Conservation (phyloP, 495 filamentous ascomycete species). For the Neurospora cerealis region DNA sequence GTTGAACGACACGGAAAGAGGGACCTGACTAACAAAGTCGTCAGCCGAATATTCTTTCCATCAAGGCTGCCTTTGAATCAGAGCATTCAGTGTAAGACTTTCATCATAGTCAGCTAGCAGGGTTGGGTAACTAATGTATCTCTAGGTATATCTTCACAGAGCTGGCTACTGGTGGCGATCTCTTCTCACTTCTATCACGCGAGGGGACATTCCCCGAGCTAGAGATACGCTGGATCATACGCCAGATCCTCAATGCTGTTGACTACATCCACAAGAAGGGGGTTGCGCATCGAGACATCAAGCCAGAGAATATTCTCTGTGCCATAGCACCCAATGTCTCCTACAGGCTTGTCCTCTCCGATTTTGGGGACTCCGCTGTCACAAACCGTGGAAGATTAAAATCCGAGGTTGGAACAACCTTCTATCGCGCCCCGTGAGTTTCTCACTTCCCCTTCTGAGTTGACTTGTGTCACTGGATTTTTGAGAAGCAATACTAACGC, state of each 20-base stretch:
- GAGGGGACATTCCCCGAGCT: constrained; percentile 48
- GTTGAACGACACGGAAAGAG: background rate
- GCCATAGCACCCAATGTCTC: constrained; percentile 46
- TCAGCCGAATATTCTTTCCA: constrained; percentile 52
- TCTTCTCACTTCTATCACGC: constrained; percentile 41
- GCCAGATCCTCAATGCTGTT: constrained; percentile 69
- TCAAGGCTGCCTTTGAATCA: constrained; percentile 44
- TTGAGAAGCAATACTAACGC: background rate
- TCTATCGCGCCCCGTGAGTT: constrained; percentile 65
- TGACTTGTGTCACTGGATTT: background rate
- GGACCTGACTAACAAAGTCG: background rate
- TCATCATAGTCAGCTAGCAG: background rate
- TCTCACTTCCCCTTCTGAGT: background rate
- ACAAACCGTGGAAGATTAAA: constrained; percentile 41
- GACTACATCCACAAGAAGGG: constrained; percentile 72
- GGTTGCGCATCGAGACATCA: constrained; percentile 85
- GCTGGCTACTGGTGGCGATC: constrained; percentile 55
- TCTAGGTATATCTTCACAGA: constrained; percentile 56
- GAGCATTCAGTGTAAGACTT: constrained; percentile 39
- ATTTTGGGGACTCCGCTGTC: constrained; percentile 58
- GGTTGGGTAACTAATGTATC: background rate
- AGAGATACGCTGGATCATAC: constrained; percentile 71
- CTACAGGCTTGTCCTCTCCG: constrained; percentile 56
- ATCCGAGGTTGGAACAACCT: constrained; percentile 52
- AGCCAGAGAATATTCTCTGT: constrained; percentile 86